phyloP scores from a whole-genome alignment of 805 yeast species.

The Diddensiella transvaalensis region DNA sequence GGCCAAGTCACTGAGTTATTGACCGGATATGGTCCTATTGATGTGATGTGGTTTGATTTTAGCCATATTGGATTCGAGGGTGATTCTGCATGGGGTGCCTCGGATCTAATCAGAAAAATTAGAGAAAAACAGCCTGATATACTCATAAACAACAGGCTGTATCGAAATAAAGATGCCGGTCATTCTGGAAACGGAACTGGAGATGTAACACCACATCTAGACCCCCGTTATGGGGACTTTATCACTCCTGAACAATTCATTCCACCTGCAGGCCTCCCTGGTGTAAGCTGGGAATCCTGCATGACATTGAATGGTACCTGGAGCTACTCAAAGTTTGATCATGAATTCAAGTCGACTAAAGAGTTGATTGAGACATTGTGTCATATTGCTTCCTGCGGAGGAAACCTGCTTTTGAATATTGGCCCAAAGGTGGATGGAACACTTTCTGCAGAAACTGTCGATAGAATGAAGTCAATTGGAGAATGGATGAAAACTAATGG shows the following conservation, averaged over 20 bases:
- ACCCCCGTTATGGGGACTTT: constrained; percentile 18
- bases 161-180: constrained; percentile 15
- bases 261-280: constrained; percentile 12
- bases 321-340: constrained; percentile 19
- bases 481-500: constrained; percentile 15
- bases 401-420: constrained; percentile 19
- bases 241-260: constrained; percentile 20
- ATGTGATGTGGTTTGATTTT: constrained; percentile 20
- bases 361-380: constrained; percentile 10
- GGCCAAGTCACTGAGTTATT: constrained; percentile 16
- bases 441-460: constrained; percentile 5
- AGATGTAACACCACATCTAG: constrained; percentile 12
- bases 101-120: constrained; percentile 8
- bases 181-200: constrained; percentile 11
- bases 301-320: constrained; percentile 18
- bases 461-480: constrained; percentile 11
- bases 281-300: constrained; percentile 18
- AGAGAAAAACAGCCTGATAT: constrained; percentile 15
- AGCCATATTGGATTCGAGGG: constrained; percentile 17
- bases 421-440: constrained; percentile 21
- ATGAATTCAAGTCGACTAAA: constrained; percentile 11
- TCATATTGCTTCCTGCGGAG: constrained; percentile 16
- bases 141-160: constrained; percentile 18
- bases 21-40: constrained; percentile 14
- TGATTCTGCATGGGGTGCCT: constrained; percentile 18